phyloP scores from a whole-genome alignment of 345 rosid genomes.

The thale cress (Arabidopsis thaliana) region TAIR10.1 NC_003071.7:12184001-12184500 shows the following conservation, averaged over 20 bases:
- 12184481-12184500: constrained; percentile 40
- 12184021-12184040: not conserved
- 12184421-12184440: constrained; percentile 49
- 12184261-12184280: not conserved
- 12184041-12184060: not conserved
- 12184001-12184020: too few relatives aligned
- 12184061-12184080: not conserved
- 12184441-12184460: constrained; percentile 37
- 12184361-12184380: constrained; percentile 34
- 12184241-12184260: not conserved
- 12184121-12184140: too few relatives aligned
- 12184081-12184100: too few relatives aligned
- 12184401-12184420: constrained; percentile 42
- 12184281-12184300: not conserved
- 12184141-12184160: too few relatives aligned
- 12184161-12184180: too few relatives aligned
- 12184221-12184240: too few relatives aligned
- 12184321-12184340: not conserved
- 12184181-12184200: too few relatives aligned
- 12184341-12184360: constrained; percentile 1
- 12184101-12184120: too few relatives aligned
- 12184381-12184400: constrained; percentile 38
- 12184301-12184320: not conserved
- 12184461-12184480: constrained; percentile 39
- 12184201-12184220: too few relatives aligned